phyloP scores from a whole-genome alignment of 2,329 filamentous ascomycete species.

The Cordyceps javanica region DNA sequence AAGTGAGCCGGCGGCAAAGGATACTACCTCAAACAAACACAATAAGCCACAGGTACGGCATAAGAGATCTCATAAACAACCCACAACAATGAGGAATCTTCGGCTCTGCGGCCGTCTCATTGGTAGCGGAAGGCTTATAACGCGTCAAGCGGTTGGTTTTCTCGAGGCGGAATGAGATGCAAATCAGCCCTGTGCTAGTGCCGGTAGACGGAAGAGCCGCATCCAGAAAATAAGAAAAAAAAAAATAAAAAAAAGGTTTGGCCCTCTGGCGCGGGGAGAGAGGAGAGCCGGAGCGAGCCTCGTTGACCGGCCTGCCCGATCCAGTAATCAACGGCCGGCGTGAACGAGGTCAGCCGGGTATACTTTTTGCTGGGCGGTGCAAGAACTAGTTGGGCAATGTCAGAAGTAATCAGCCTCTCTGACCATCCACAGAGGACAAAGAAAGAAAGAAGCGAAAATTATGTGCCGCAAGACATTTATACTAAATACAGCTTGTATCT shows the following conservation, averaged over 20 bases:
- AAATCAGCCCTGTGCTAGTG: slow-evolving; percentile 5
- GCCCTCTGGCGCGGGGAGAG: neutral
- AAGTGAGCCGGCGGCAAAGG: neutral
- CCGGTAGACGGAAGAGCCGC: neutral
- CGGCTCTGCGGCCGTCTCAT: neutral
- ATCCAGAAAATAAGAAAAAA: too few relatives aligned
- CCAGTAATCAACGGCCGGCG: neutral
- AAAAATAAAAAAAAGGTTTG: too few relatives aligned
- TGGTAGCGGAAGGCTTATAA: neutral
- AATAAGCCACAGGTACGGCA: neutral
- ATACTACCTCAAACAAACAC: neutral
- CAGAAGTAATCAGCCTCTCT: too few relatives aligned
- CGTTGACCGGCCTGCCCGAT: neutral
- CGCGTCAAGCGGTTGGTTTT: neutral
- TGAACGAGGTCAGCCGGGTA: neutral
- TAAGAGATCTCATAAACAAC: neutral
- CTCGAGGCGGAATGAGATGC: neutral
- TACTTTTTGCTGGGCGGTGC: too few relatives aligned
- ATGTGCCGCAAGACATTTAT: too few relatives aligned
- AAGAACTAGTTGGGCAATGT: too few relatives aligned
- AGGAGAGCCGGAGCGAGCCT: neutral
- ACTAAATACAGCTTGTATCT: too few relatives aligned
- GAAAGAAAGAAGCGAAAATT: too few relatives aligned
- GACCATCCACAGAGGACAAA: too few relatives aligned
- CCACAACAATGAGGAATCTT: neutral